Percentiles rank a stretch among this genome's conserved stretches.
These are phyloP conservation scores for Ilyonectria robusta DNA, from an alignment of 2,329 filamentous ascomycete species.

Conservation along the genomic window DNA sequence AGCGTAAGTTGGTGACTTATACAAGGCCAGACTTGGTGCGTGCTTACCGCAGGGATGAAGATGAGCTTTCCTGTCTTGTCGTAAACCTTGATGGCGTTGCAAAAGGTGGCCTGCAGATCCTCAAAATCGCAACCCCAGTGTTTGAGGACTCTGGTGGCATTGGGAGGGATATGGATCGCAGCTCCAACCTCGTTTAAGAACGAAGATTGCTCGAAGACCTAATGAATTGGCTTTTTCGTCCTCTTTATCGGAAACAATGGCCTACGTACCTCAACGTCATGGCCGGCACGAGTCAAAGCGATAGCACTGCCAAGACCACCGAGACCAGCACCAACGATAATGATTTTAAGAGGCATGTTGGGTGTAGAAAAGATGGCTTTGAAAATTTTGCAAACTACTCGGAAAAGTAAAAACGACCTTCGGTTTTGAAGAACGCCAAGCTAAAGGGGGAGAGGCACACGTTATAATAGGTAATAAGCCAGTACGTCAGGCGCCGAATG, in stretches of 20 bases:
- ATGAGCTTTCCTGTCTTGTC: conserved; percentile 5
- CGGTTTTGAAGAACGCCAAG: too few species aligned
- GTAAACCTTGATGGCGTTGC: conserved; percentile 6
- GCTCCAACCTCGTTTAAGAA: conserved; percentile 12
- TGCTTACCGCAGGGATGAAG: neutral
- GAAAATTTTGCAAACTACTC: too few species aligned
- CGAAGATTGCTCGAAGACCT: conserved; percentile 12
- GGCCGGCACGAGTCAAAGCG: conserved; percentile 1
- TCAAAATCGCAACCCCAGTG: conserved; percentile 1
- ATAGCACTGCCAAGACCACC: conserved; percentile 5
- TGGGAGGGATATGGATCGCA: conserved; percentile 11
- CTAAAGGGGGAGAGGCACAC: too few species aligned
- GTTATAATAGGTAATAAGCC: too few species aligned
- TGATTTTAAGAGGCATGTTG: conserved; percentile 12
- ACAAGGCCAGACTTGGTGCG: too few species aligned
- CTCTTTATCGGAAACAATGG: neutral
- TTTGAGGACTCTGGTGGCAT: conserved; percentile 10
- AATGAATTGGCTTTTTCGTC: neutral
- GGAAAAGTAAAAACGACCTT: too few species aligned
- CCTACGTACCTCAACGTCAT: neutral
- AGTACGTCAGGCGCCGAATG: too few species aligned
- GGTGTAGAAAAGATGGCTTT: too few species aligned
- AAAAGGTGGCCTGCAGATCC: neutral
- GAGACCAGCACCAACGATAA: conserved; percentile 11
- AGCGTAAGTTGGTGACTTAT: too few species aligned